Conservation (phyloP, 352 stramenopile genomes). For the Aphanomyces stellatus region DNA sequence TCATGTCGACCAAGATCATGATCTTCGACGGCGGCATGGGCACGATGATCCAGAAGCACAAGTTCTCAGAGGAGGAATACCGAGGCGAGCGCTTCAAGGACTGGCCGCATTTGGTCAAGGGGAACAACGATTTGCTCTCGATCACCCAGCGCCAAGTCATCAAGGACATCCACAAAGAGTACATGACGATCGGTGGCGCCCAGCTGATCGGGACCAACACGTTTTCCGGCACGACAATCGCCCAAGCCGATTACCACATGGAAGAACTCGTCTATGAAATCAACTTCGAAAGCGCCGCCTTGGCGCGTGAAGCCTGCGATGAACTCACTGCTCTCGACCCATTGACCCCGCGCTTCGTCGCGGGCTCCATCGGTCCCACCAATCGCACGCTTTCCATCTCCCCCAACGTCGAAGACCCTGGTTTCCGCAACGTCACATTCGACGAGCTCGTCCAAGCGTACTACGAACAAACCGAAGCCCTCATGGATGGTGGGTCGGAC, state of each 20-base stretch:
- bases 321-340: slow-evolving; percentile 90
- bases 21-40: slow-evolving; percentile 98
- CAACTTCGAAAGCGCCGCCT: slow-evolving; percentile 88
- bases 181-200: slow-evolving; percentile 88
- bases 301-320: slow-evolving; percentile 90
- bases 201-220: slow-evolving; percentile 97
- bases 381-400: slow-evolving; percentile 95
- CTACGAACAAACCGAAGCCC: slow-evolving; percentile 90
- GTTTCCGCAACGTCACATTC: slow-evolving; percentile 93
- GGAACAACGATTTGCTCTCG: slow-evolving; percentile 97
- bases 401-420: slow-evolving; percentile 91
- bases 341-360: slow-evolving; percentile 91
- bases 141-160: slow-evolving; percentile 94
- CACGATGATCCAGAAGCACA: slow-evolving; percentile 95
- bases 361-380: slow-evolving; percentile 92
- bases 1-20: slow-evolving; percentile 77
- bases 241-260: slow-evolving; percentile 97
- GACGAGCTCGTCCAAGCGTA: slow-evolving; percentile 95
- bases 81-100: slow-evolving; percentile 92
- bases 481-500: slow-evolving; percentile 93
- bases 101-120: slow-evolving; percentile 88
- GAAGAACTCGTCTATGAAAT: slow-evolving; percentile 93
- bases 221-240: slow-evolving; percentile 94
- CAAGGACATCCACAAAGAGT: slow-evolving; percentile 91
- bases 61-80: slow-evolving; percentile 93